Conservation (phyloP, 768 basidiomycete species). For the Udeniomyces megalosporus region DNA sequence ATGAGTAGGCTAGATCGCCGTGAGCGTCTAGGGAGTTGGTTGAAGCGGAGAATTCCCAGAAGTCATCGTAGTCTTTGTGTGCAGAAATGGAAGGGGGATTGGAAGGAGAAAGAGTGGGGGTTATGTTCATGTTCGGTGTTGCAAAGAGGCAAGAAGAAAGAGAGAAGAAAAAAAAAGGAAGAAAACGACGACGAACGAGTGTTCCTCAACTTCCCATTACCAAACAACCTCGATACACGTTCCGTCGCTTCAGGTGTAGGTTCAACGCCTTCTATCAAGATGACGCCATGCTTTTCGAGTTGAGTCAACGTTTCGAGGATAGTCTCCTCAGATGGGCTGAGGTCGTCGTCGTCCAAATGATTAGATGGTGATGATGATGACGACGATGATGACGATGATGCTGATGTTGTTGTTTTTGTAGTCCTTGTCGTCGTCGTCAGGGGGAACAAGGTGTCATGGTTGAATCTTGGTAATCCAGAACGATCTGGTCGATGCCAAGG, state of each 20-base stretch:
- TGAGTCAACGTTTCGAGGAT: neutral
- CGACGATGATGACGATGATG: too few relatives aligned
- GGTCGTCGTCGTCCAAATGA: neutral
- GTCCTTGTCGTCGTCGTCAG: too few relatives aligned
- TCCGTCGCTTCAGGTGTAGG: slow-evolving; percentile 71
- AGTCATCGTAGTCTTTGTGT: slow-evolving; percentile 48
- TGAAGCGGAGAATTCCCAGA: slow-evolving; percentile 94
- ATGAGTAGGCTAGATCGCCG: slow-evolving; percentile 90
- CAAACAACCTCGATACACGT: slow-evolving; percentile 53
- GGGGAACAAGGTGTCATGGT: too few relatives aligned
- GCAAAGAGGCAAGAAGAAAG: too few relatives aligned
- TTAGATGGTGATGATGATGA: too few relatives aligned
- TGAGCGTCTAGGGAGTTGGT: slow-evolving; percentile 43
- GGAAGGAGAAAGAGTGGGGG: too few relatives aligned
- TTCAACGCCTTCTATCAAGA: slow-evolving; percentile 63
- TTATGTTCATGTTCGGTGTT: too few relatives aligned
- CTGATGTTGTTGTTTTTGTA: too few relatives aligned
- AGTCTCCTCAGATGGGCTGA: neutral
- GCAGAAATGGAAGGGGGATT: too few relatives aligned
- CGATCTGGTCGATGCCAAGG: too few relatives aligned
- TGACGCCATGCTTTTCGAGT: slow-evolving; percentile 1
- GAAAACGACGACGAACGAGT: neutral
- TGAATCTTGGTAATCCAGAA: too few relatives aligned
- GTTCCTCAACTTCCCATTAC: slow-evolving; percentile 38
- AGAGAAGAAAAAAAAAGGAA: neutral